Conservation (phyloP, 208 protist genomes). For the Trypanosoma avium region DNA sequence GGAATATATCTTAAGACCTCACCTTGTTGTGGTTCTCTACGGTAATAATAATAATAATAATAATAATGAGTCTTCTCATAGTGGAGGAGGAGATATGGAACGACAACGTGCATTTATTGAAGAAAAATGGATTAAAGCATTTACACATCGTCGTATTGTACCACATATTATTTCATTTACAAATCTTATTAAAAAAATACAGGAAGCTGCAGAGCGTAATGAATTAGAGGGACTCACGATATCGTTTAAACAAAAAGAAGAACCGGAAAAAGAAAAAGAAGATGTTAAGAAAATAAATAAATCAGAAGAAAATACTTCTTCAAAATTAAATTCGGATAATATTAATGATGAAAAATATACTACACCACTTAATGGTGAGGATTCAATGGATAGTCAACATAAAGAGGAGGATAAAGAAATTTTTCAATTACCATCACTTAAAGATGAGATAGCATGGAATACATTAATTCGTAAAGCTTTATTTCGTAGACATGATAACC, state of each 20-base stretch:
- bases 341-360: no score
- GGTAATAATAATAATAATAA: conserved; percentile 40
- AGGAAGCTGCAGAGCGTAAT: conserved; percentile 10
- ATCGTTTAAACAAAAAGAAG: background rate
- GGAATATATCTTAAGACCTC: conserved; percentile 36
- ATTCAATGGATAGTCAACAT: background rate
- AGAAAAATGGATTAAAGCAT: conserved; percentile 57
- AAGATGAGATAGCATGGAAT: conserved; percentile 3
- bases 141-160: conserved; percentile 61
- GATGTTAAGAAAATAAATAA: background rate
- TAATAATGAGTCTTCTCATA: background rate
- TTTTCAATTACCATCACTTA: background rate
- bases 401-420: background rate
- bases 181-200: conserved; percentile 35
- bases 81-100: background rate
- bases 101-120: conserved; percentile 32
- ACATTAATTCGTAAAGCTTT: conserved; percentile 17
- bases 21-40: conserved; percentile 62
- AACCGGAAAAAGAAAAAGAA: background rate
- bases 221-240: conserved; percentile 14
- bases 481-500: conserved; percentile 6
- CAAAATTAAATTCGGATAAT: no score
- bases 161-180: conserved; percentile 46
- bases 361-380: no score
- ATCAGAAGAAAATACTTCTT: background rate